Conservation (phyloP, 2,329 filamentous ascomycete species). For the Delphinella strobiligena region DNA sequence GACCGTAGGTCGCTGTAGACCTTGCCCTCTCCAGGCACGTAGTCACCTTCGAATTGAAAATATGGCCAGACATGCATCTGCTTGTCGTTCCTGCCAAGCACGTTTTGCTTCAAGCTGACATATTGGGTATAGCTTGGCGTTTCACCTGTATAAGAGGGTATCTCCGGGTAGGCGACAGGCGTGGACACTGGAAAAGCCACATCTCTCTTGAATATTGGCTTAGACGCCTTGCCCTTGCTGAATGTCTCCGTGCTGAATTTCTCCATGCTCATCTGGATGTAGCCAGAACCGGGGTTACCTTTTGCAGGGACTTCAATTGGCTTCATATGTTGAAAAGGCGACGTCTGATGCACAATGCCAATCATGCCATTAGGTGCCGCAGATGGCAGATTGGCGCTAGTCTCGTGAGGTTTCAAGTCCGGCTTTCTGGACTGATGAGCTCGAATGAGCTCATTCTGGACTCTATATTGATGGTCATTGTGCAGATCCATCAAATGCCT, state of each 20-base stretch:
- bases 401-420: neutral
- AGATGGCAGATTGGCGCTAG: neutral
- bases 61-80: constrained; percentile 30
- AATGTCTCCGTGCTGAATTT: no score
- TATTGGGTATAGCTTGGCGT: constrained; percentile 31
- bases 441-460: constrained; percentile 6
- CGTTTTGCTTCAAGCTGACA: constrained; percentile 27
- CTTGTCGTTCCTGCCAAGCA: constrained; percentile 29
- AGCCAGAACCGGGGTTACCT: neutral
- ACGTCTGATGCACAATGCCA: neutral
- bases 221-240: no score
- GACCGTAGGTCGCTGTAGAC: constrained; percentile 15
- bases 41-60: constrained; percentile 24
- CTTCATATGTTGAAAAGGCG: neutral
- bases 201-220: no score
- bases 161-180: no score
- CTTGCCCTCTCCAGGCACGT: constrained; percentile 16
- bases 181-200: no score
- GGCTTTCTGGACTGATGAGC: neutral
- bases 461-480: constrained; percentile 11
- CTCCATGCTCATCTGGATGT: no score
- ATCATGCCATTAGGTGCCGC: neutral
- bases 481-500: constrained; percentile 5
- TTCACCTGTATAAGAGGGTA: neutral
- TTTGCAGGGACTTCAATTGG: neutral